Evolutionary conservation across 306 rosid species (phyloP), one percentile per base, ranked within the genome.

Genomic region (Cucurbita argyrosperma): DNA sequence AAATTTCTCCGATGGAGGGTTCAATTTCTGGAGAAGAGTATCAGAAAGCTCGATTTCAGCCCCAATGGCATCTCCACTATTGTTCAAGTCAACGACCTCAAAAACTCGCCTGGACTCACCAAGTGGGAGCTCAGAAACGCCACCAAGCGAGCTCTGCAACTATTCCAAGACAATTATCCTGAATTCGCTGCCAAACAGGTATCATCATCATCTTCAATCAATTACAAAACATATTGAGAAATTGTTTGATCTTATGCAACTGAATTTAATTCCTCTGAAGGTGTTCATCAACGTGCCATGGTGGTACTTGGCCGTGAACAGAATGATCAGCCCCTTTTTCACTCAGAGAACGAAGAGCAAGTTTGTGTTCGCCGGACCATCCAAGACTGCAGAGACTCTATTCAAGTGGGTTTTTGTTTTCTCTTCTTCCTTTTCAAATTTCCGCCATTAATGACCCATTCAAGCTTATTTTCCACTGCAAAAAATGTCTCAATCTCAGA

Each of bases 351-450:
- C 90, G 14, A 86, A 90, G 82, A 92, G 97, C 92, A 92, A 92
- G 76, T 90, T 92, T 80, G 95, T 92, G 1, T 88, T 88, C 81
- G 97, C 94, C 16, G 92, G 96, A 19, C 89, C 96, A 46, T 80
- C 95, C 50, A 92, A 88, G 54, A 82, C 96, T 78, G 76, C 95
- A 7, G 96, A 88, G 4, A 87, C 97, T 80, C 95, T 92, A 37
- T 88, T 83, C 88, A 88, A 82, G 97, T 88, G 75, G 39, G 76
- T 15, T 39, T 56, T 54, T 21, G 60, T 65, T 15, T 10, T 46
- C 71, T 16, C 14, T 49, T 12, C 14, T 14, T 13, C n/a, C 4
- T 49, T 49, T 12, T 40, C 26, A 51, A 49, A 60, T 37, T 56
- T 43, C 13, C 2, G 7, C 37, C 40, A 11, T 38, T 35, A 38